Evolutionary conservation across 1,284 basidiomycete genomes (phyloP).

Genomic region (Leccinum fallax): DNA sequence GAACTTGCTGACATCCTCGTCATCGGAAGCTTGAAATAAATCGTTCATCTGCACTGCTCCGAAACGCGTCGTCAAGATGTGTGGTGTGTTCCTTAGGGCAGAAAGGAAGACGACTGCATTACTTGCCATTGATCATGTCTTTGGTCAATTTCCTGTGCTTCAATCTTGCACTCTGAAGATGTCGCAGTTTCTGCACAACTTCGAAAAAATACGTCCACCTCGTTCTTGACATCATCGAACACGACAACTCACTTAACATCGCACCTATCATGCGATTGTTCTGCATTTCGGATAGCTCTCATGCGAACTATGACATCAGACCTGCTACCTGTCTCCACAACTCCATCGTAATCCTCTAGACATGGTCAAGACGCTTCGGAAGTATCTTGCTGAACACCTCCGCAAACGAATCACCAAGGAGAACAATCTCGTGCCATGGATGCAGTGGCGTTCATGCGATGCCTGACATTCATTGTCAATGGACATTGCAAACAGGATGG

Average conservation of each 20-base stretch:
- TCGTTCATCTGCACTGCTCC: no score
- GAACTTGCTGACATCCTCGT: no score
- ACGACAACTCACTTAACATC: slow-evolving; percentile 30
- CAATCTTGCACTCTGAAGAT: slow-evolving; percentile 28
- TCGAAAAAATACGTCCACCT: slow-evolving; percentile 40
- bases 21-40: no score
- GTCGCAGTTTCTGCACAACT: slow-evolving; percentile 35
- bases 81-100: slow-evolving; percentile 14
- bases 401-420: slow-evolving; percentile 37
- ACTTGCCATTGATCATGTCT: slow-evolving; percentile 32
- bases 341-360: slow-evolving; percentile 6
- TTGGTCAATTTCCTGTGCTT: slow-evolving; percentile 17
- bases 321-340: slow-evolving; percentile 30
- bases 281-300: slow-evolving; percentile 34
- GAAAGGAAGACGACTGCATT: slow-evolving; percentile 14
- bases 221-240: slow-evolving; percentile 34
- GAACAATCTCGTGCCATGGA: slow-evolving; percentile 34
- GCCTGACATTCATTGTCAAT: slow-evolving; percentile 34
- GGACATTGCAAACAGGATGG: slow-evolving; percentile 29
- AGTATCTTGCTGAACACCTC: slow-evolving; percentile 33
- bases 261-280: slow-evolving; percentile 41
- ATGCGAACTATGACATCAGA: slow-evolving; percentile 31
- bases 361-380: slow-evolving; percentile 18
- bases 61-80: slow-evolving; percentile 7
- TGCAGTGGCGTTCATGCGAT: slow-evolving; percentile 41